Base-by-base conservation (phyloP, 2,329 filamentous ascomycete genomes). In the Neofusicoccum cordaticola region DNA sequence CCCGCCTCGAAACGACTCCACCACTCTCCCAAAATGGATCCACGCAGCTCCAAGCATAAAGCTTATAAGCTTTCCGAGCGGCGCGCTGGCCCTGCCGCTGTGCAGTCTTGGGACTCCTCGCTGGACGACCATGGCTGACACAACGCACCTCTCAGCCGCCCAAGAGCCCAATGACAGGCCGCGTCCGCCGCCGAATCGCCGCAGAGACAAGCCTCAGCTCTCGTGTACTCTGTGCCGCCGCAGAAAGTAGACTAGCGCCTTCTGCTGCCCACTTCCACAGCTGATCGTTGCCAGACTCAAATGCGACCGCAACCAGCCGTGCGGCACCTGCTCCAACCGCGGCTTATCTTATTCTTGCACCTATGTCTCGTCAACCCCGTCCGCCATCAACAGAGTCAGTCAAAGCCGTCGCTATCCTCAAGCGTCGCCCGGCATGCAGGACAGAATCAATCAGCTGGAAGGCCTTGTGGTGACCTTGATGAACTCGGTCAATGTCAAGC, bases 181-280 rank as follows among this genome's bases (percentile, higher is more conserved):
- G 12, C 27, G 31, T 4, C 67, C 74, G 17, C 73, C 72, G 31
- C 68, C 72, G 9, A 73, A 70, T 56, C 67, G 73, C 27, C 70
- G 73, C 27, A 68, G 73, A 50, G 72, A 74, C 56, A 75, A 75
- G 65, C 72, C 73, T 3, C 71, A 73, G 19, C 63, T 75, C 13
- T 73, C 71, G 9, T 75, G 73, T 64, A 71, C 47, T 48, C 69
- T 73, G 22, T 73, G 71, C 62, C 67, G 70, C n/a, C 69, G 69
- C 63, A 64, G 70, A 64, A 73, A 73, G 71, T 72, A 50, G 69
- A 68, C 63, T 41, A n/a, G 42, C 42, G 34, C 50, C n/a, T n/a
- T 13, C 15, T 19, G 34, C 34, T 5, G 50, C 9, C 2, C 12
- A 11, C 11, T 8, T 2, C 17, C 11, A 47, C 39, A 41, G 41